A percentile compares a stretch with the other conserved stretches of the same genome.
Conservation (phyloP, 23 red algal genomes). For the Cyanidium caldarium region DNA sequence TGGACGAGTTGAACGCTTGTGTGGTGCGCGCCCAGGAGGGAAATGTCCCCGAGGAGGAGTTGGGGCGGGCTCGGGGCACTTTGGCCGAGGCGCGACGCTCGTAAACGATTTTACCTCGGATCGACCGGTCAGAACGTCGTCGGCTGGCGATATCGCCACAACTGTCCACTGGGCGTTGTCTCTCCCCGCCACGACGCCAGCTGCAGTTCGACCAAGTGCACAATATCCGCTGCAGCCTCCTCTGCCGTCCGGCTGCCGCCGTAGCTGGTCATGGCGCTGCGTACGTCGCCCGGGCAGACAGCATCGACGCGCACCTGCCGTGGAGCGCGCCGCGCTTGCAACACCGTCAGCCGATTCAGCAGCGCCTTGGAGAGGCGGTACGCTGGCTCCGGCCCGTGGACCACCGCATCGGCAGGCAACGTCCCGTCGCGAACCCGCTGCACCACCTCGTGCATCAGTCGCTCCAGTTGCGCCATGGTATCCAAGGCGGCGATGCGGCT, state of each 20-base stretch:
- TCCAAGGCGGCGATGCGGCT: neutral
- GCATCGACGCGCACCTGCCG: neutral
- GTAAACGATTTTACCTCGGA: too few species aligned
- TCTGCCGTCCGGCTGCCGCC: neutral
- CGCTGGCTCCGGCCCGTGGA: conserved; percentile 24
- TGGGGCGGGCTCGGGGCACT: too few species aligned
- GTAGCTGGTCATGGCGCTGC: neutral
- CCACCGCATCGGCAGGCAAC: neutral
- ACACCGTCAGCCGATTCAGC: conserved; percentile 13
- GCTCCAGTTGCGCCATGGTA: neutral
- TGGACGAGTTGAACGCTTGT: neutral
- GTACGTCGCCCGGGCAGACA: neutral
- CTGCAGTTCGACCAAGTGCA: neutral
- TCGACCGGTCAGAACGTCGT: too few species aligned
- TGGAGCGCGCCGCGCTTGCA: neutral
- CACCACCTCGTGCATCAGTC: neutral
- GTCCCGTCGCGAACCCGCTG: neutral
- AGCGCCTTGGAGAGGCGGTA: conserved; percentile 35
- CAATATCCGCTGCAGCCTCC: neutral
- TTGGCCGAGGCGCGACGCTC: too few species aligned
- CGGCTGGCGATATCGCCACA: too few species aligned
- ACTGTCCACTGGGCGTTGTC: too few species aligned
- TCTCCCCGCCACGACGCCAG: too few species aligned
- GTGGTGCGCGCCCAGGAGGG: too few species aligned
- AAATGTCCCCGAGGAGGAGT: too few species aligned